phyloP scores from a whole-genome alignment of 768 basidiomycete genomes.

The Gloeophyllum trabeum region DNA sequence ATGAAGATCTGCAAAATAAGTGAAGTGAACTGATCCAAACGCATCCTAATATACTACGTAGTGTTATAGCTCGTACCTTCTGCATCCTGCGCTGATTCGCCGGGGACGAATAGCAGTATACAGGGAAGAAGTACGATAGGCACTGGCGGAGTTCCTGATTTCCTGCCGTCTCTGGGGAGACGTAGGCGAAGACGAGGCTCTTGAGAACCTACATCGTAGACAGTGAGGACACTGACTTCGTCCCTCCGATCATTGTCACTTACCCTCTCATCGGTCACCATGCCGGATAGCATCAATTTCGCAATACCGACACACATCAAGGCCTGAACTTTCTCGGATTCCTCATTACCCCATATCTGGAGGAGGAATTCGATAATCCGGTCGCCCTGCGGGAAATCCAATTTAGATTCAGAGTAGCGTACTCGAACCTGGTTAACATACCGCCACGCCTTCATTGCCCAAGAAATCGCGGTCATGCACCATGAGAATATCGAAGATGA shows the following conservation, averaged over 20 bases:
- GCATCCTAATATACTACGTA: no score
- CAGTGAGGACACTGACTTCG: no score
- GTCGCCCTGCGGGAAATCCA: conserved; percentile 22
- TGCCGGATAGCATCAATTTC: conserved; percentile 76
- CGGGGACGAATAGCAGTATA: conserved; percentile 74
- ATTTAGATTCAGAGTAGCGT: conserved; percentile 1
- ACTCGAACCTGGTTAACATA: conserved; percentile 10
- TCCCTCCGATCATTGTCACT: no score
- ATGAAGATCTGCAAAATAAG: conserved; percentile 61
- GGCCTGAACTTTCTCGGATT: conserved; percentile 57
- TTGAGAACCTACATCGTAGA: conserved; percentile 27
- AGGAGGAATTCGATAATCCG: conserved; percentile 62
- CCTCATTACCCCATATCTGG: conserved; percentile 36
- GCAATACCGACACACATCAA: conserved; percentile 68
- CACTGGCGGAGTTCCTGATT: conserved; percentile 85
- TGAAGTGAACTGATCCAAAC: no score
- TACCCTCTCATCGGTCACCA: conserved; percentile 64
- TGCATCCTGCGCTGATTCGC: conserved; percentile 67
- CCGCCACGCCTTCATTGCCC: conserved; percentile 26
- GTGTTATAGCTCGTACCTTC: conserved; percentile 34
- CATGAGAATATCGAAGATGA: conserved; percentile 81
- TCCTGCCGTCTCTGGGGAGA: conserved; percentile 69
- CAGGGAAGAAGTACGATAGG: conserved; percentile 76
- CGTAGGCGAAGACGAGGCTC: conserved; percentile 46
- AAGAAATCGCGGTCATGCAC: conserved; percentile 64